Base-by-base conservation (phyloP, 441 rosid species). In the Erodium trifolium region DNA sequence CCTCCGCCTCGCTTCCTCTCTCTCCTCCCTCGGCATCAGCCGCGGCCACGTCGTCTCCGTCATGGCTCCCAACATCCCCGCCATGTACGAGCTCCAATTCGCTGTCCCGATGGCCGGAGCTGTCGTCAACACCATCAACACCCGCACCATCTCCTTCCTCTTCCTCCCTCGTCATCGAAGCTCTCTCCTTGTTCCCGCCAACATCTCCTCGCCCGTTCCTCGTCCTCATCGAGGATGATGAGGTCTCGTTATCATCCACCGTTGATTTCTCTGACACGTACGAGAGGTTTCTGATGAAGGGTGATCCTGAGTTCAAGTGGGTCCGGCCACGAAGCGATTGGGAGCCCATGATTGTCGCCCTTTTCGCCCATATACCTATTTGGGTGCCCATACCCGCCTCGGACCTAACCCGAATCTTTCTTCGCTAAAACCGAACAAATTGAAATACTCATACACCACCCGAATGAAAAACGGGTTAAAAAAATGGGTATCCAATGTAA, bases 11-110 rank as follows among this genome's bases (percentile, higher is more conserved):
- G 96, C 96, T 0, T 89, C 96, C 1, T 82, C 88, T 23, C 82
- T 91, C 14, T 67, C 81, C 0, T 80, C 87, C 6, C 6, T n/a
- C 47, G 5, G 91, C 4, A 79, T 89, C 80, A 34, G 73, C 3
- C 65, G 49, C 4, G 82, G 85, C 16, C 68, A 87, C 45, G 89
- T 87, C 49, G 87, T 88, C 53, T 92, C 96, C 62, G 89, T 88
- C 53, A 35, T 92, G 66, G 85, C 94, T 63, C 91, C 86, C 37
- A 89, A 85, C 65, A 69, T 82, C 34, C 89, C 94, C 9, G 84
- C 87, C 75, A 92, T 88, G 92, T 88, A 92, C 75, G 97, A 89
- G 92, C 89, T 87, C 47, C 96, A 81, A 68, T 0, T 88, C 27
- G 27, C 27, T 2, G 27, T 23, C 2, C 27, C 27, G 27, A 23